These are phyloP conservation scores for Thielaviopsis musarum DNA, from an alignment of 2,329 filamentous ascomycete genomes.

Conservation along the genomic window DNA sequence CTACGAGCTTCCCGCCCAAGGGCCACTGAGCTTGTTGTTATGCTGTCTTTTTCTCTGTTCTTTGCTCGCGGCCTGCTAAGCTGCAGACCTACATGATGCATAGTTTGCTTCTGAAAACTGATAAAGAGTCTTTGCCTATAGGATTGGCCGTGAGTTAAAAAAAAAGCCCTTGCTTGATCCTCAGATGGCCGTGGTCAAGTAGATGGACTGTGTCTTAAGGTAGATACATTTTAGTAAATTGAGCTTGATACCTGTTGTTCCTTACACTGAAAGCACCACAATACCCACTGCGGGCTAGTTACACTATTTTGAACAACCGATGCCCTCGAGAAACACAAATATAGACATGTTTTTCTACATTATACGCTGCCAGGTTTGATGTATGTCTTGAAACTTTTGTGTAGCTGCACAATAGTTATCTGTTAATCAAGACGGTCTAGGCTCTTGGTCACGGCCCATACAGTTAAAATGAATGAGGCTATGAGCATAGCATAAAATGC, in stretches of 20 bases:
- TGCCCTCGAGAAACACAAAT: not conserved
- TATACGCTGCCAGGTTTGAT: no score
- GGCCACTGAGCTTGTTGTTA: not conserved
- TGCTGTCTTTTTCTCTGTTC: not conserved
- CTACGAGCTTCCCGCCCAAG: constrained; percentile 61
- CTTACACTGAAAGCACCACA: not conserved
- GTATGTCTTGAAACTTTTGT: not conserved
- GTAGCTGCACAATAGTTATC: not conserved
- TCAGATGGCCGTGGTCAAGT: not conserved
- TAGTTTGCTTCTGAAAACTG: not conserved
- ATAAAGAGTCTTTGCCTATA: not conserved
- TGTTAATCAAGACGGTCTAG: no score
- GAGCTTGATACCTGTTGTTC: not conserved
- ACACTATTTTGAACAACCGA: not conserved
- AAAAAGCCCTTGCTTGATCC: not conserved
- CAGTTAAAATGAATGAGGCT: not conserved
- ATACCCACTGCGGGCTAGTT: not conserved
- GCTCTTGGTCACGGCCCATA: no score
- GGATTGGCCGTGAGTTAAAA: not conserved
- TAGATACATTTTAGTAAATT: not conserved
- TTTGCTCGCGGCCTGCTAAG: not conserved
- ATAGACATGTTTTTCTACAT: not conserved
- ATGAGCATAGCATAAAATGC: not conserved
- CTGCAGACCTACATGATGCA: not conserved
- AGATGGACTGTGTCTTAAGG: not conserved